phyloP scores from a whole-genome alignment of 2,329 filamentous ascomycete species.

The Colletotrichum horii region DNA sequence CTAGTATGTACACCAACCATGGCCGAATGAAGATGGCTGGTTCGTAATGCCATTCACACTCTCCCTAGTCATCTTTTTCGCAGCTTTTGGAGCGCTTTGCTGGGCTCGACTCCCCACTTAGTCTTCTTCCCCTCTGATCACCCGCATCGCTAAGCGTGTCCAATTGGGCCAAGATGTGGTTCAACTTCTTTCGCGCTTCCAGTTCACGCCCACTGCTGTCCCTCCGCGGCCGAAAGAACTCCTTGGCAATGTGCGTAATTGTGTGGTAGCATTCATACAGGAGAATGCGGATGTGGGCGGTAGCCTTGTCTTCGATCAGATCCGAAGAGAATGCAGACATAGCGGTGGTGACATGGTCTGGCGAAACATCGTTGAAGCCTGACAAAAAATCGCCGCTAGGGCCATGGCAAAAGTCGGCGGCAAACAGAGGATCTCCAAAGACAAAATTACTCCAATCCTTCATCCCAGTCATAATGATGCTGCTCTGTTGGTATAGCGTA shows the following conservation, averaged over 20 bases:
- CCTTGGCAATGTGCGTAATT: constrained; percentile 54
- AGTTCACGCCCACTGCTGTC: constrained; percentile 58
- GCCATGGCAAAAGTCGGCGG: constrained; percentile 50
- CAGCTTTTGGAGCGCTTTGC: constrained; percentile 47
- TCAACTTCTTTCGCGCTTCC: constrained; percentile 55
- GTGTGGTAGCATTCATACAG: constrained; percentile 66
- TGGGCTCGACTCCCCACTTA: constrained; percentile 45
- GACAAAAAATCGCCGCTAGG: constrained; percentile 49
- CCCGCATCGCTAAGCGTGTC: constrained; percentile 43
- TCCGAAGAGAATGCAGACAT: constrained; percentile 10
- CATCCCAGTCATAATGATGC: constrained; percentile 30
- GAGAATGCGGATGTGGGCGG: constrained; percentile 51
- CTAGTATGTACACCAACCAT: neutral
- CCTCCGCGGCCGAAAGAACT: constrained; percentile 57
- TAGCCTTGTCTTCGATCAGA: constrained; percentile 48
- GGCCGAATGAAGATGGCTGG: neutral
- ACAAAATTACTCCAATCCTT: constrained; percentile 63
- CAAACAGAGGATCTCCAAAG: constrained; percentile 65
- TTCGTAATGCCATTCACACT: neutral
- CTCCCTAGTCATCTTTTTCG: constrained; percentile 4
- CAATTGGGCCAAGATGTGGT: constrained; percentile 49
- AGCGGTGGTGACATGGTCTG: constrained; percentile 10
- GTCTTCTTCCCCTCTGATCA: constrained; percentile 33
- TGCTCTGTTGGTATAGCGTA: neutral
- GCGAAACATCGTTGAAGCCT: constrained; percentile 44